Percentiles rank a stretch among this genome's conserved stretches.
These are phyloP conservation scores for Penicillium cataractarum DNA, from an alignment of 495 filamentous ascomycete species.

Conservation along the genomic window DNA sequence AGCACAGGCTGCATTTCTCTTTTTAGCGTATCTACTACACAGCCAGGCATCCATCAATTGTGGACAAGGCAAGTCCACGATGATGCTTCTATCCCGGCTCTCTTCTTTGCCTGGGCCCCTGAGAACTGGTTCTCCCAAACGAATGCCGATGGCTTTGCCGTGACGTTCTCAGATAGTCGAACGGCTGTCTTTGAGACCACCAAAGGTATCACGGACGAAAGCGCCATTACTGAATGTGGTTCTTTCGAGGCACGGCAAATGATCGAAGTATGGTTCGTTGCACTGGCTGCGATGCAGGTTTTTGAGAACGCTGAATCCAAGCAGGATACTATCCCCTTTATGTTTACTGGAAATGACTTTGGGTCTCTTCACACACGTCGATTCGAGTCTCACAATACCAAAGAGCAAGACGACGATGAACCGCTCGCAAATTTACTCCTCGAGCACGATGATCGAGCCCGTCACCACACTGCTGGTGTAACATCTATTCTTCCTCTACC, in stretches of 20 bases:
- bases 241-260: slow-evolving; percentile 38
- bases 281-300: slow-evolving; percentile 28
- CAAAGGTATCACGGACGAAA: slow-evolving; percentile 15
- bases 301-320: not conserved
- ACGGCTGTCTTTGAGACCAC: slow-evolving; percentile 54
- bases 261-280: slow-evolving; percentile 54
- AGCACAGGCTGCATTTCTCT: slow-evolving; percentile 72
- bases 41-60: slow-evolving; percentile 34
- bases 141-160: slow-evolving; percentile 55
- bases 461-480: slow-evolving; percentile 77
- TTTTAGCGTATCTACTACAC: slow-evolving; percentile 47
- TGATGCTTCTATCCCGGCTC: slow-evolving; percentile 61
- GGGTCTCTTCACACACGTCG: slow-evolving; percentile 39
- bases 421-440: slow-evolving; percentile 25
- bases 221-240: slow-evolving; percentile 27
- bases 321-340: slow-evolving; percentile 26
- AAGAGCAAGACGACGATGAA: slow-evolving; percentile 20
- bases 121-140: slow-evolving; percentile 36
- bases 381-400: slow-evolving; percentile 26
- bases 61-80: slow-evolving; percentile 46
- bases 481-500: slow-evolving; percentile 79
- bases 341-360: slow-evolving; percentile 46
- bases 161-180: slow-evolving; percentile 69
- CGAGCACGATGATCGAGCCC: slow-evolving; percentile 41
- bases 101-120: slow-evolving; percentile 75